A percentile compares a stretch with the other conserved stretches of the same genome.
These are phyloP conservation scores for Tolypocladium capitatum DNA, from an alignment of 2,329 filamentous ascomycete species.

Conservation along the genomic window DNA sequence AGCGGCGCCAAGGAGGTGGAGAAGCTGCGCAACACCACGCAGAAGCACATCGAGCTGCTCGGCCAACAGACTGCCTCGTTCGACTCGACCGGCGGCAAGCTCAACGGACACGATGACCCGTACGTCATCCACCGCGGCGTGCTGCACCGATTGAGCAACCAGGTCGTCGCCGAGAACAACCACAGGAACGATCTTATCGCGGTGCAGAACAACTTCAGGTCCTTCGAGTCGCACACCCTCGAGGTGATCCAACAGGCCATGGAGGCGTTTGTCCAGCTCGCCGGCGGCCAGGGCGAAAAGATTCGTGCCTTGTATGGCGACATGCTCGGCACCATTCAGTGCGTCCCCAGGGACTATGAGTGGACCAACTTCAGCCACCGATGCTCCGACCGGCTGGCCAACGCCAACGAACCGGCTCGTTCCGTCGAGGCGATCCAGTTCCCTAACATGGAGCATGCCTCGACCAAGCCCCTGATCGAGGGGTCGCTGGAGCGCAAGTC, in stretches of 20 bases:
- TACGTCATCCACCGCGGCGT: constrained; percentile 78
- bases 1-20: constrained; percentile 86
- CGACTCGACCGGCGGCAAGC: constrained; percentile 60
- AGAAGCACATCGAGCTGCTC: constrained; percentile 92
- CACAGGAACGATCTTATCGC: constrained; percentile 81
- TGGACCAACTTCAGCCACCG: constrained; percentile 76
- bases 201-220: constrained; percentile 80
- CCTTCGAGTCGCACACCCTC: constrained; percentile 79
- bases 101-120: constrained; percentile 66
- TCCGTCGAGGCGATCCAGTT: constrained; percentile 64
- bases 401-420: constrained; percentile 62
- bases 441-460: constrained; percentile 73
- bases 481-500: constrained; percentile 84
- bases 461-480: constrained; percentile 74
- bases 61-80: constrained; percentile 73
- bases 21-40: constrained; percentile 70
- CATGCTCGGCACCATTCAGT: constrained; percentile 64
- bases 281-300: constrained; percentile 69
- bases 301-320: constrained; percentile 70
- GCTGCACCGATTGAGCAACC: constrained; percentile 72
- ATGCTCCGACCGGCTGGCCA: constrained; percentile 58
- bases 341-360: constrained; percentile 74
- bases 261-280: constrained; percentile 69
- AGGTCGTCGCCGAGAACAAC: constrained; percentile 91
- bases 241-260: constrained; percentile 71